Evolutionary conservation across 768 basidiomycete species (phyloP).

Genomic region (Lepiota subincarnata): DNA sequence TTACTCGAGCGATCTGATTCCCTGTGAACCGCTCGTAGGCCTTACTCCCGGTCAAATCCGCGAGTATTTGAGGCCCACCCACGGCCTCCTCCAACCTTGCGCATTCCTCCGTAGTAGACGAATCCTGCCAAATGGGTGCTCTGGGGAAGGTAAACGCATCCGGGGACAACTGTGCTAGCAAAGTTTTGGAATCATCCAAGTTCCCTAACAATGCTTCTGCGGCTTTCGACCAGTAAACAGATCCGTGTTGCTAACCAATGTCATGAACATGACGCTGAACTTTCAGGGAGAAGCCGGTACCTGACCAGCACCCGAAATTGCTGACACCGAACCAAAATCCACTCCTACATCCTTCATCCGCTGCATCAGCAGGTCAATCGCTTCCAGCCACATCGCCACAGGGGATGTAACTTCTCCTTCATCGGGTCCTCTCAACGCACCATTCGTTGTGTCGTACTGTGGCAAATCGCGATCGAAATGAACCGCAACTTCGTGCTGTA

Average conservation of each 20-base stretch:
- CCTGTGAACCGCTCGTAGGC: conserved; percentile 90
- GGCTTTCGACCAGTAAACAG: conserved; percentile 71
- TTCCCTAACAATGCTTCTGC: conserved; percentile 49
- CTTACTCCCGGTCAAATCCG: conserved; percentile 74
- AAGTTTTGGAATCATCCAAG: conserved; percentile 45
- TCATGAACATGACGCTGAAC: neutral
- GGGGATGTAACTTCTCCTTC: conserved; percentile 77
- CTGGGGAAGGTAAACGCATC: conserved; percentile 62
- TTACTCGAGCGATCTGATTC: conserved; percentile 74
- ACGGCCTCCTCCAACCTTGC: conserved; percentile 57
- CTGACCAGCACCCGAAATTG: conserved; percentile 77
- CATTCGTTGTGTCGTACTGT: conserved; percentile 60
- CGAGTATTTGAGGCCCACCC: conserved; percentile 68
- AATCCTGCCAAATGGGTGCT: conserved; percentile 91
- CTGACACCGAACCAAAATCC: conserved; percentile 52
- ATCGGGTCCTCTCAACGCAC: conserved; percentile 59
- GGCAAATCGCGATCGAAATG: conserved; percentile 75
- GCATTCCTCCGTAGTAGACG: conserved; percentile 77
- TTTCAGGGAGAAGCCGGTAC: conserved; percentile 30
- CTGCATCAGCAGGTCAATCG: conserved; percentile 72
- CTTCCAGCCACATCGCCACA: conserved; percentile 82
- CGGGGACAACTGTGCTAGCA: conserved; percentile 58
- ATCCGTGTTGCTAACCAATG: conserved; percentile 70
- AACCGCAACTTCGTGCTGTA: conserved; percentile 68
- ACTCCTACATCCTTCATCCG: conserved; percentile 57